Evolutionary conservation across 1,139 yeast species (phyloP).

Genomic region (Geotrichum citri-aurantii): DNA sequence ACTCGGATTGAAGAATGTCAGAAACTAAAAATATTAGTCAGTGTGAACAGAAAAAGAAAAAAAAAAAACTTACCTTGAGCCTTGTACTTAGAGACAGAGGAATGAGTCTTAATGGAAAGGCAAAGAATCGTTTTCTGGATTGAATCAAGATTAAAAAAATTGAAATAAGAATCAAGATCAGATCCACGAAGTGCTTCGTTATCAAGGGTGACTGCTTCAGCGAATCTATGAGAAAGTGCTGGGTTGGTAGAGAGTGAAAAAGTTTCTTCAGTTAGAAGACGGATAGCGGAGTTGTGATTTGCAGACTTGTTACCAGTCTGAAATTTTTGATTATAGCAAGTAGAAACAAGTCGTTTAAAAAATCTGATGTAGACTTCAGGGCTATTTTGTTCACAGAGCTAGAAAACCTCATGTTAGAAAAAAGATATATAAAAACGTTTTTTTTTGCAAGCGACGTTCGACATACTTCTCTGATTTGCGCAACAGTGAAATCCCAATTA

Average conservation of each 20-base stretch:
- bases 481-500: constrained; percentile 41
- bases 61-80: constrained; percentile 2
- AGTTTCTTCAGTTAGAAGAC: constrained; percentile 24
- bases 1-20: constrained; percentile 5
- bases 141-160: constrained; percentile 22
- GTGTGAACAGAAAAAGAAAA: constrained; percentile 10
- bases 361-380: constrained; percentile 36
- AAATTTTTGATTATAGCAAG: constrained; percentile 35
- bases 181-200: constrained; percentile 31
- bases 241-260: constrained; percentile 27
- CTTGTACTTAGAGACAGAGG: neutral
- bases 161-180: constrained; percentile 23
- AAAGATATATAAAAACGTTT: neutral
- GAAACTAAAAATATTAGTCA: constrained; percentile 10
- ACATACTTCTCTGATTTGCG: constrained; percentile 43
- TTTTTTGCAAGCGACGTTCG: neutral
- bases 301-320: constrained; percentile 26
- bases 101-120: neutral
- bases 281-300: constrained; percentile 20
- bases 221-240: constrained; percentile 26
- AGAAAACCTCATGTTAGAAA: neutral
- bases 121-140: constrained; percentile 22
- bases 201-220: constrained; percentile 27
- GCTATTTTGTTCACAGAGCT: constrained; percentile 40
- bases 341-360: constrained; percentile 34